phyloP scores from a whole-genome alignment of 2,329 filamentous ascomycete species.

The Dactylonectria macrodidyma region DNA sequence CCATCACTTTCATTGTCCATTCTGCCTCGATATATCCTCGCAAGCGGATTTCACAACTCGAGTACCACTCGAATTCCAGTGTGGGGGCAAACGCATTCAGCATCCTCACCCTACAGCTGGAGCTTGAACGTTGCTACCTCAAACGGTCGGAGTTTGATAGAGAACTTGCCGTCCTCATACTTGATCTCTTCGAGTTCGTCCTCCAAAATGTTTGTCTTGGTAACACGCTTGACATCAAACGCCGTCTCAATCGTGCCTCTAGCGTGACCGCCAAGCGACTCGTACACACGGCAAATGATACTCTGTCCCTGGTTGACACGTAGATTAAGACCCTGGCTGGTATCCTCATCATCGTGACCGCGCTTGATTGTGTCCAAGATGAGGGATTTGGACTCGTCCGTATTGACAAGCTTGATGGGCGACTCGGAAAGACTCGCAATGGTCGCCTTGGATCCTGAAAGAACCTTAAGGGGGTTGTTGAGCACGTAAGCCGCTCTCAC shows the following conservation, averaged over 20 bases:
- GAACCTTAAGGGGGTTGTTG: constrained; percentile 80
- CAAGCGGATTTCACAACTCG: constrained; percentile 23
- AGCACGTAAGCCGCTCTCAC: constrained; percentile 90
- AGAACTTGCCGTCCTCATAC: constrained; percentile 64
- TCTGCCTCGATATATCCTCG: neutral
- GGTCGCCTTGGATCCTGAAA: constrained; percentile 48
- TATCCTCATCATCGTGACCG: constrained; percentile 88
- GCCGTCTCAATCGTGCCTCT: constrained; percentile 78
- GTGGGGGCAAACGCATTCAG: constrained; percentile 44
- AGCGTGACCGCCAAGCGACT: constrained; percentile 86
- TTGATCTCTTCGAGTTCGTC: constrained; percentile 82
- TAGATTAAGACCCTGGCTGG: constrained; percentile 73
- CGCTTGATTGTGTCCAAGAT: constrained; percentile 93
- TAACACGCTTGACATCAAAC: constrained; percentile 81
- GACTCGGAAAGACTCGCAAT: constrained; percentile 48
- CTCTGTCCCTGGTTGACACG: constrained; percentile 80
- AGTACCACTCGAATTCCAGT: constrained; percentile 38
- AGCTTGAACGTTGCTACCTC: constrained; percentile 88
- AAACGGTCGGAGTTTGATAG: constrained; percentile 81
- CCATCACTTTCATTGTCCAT: neutral
- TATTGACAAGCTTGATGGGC: constrained; percentile 78
- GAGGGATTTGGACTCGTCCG: constrained; percentile 69
- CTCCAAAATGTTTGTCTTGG: constrained; percentile 90
- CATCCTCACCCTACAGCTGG: constrained; percentile 59
- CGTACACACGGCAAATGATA: constrained; percentile 88